Base-by-base conservation (phyloP, 805 yeast species). In the Hyphopichia homilentoma region DNA sequence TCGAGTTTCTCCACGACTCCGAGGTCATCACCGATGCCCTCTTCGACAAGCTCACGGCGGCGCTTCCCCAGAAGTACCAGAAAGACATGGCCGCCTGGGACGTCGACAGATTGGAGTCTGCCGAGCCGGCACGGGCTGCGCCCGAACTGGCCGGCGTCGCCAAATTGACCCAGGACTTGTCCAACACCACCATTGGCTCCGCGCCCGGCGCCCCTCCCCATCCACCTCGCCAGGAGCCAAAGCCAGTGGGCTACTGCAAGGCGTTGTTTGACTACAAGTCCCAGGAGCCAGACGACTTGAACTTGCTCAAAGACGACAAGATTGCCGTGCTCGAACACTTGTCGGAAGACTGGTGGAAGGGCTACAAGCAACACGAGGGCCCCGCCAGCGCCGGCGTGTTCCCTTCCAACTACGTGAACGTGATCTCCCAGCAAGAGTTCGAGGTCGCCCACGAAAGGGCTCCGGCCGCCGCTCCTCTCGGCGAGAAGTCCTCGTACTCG, bases 331-430 rank as follows among this genome's bases (percentile, higher is more conserved):
- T 77, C 5, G 95, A 88, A 52, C 84, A 77, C 48, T 68, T 82
- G 29, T 84, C 90, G 14, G 70, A 74, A 23, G 90, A 88, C 51
- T 90, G 98, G 98, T 88, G 93, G 84, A 82, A 76, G 52, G 98
- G 98, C 29, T 61, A 57, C 41, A 56, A 50, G 38, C 40, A 48
- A 27, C 61, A 65, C 12, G 54, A 69, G 27, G 32, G 32, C 6
- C 41, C 57, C 1, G 74, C 76, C 4, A 55, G 58, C 20, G 71
- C 73, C 6, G 98, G 97, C 26, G 80, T 89, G 51, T 89, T 93
- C 65, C 98, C 98, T 6, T 65, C 90, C 1, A 86, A 86, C 54
- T 90, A 93, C 51, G 95, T 88, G 30, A 71, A 43, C 16, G 41
- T 69, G 25, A 50, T 70, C 4, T 44, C 65, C 8, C 57, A 52